These are phyloP conservation scores for Hanseniaspora hatyaiensis DNA, from an alignment of 805 yeast genomes.

Conservation along the genomic window DNA sequence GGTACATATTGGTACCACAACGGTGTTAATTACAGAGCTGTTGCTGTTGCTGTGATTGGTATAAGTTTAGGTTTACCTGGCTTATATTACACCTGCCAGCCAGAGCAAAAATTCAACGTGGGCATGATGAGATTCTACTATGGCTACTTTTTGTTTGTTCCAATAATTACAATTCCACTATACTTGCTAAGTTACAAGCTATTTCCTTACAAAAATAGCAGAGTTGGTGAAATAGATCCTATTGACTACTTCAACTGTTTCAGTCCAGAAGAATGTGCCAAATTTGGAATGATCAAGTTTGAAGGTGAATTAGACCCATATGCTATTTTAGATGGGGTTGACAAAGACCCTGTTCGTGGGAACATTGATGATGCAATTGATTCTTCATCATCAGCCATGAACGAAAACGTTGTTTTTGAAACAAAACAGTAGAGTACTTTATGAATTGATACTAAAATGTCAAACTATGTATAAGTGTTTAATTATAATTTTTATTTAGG, in stretches of 20 bases:
- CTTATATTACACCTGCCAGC: conserved; percentile 19
- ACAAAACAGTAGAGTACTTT: not conserved
- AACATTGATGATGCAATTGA: conserved; percentile 3
- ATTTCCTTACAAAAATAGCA: conserved; percentile 20
- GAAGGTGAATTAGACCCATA: conserved; percentile 16
- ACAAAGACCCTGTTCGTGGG: not conserved
- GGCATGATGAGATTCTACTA: conserved; percentile 21
- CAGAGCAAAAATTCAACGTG: conserved; percentile 16
- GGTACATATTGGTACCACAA: conserved; percentile 22
- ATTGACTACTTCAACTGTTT: conserved; percentile 23
- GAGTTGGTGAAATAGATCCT: conserved; percentile 19
- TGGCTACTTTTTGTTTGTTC: conserved; percentile 23
- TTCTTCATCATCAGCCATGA: conserved; percentile 4
- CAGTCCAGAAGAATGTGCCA: conserved; percentile 18
- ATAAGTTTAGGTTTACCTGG: conserved; percentile 22
- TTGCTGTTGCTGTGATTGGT: conserved; percentile 18
- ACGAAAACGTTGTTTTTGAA: too few relatives aligned
- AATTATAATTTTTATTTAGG: too few relatives aligned
- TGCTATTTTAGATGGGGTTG: conserved; percentile 17
- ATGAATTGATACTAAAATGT: too few relatives aligned
- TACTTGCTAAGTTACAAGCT: conserved; percentile 17
- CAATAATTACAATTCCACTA: conserved; percentile 19
- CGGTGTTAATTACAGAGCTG: conserved; percentile 21
- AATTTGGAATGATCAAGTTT: conserved; percentile 20
- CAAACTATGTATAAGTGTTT: not conserved